Percentiles rank a stretch among this genome's conserved stretches.
Evolutionary conservation across 2,329 filamentous ascomycete species (phyloP).

Genomic region (Huntiella omanensis): DNA sequence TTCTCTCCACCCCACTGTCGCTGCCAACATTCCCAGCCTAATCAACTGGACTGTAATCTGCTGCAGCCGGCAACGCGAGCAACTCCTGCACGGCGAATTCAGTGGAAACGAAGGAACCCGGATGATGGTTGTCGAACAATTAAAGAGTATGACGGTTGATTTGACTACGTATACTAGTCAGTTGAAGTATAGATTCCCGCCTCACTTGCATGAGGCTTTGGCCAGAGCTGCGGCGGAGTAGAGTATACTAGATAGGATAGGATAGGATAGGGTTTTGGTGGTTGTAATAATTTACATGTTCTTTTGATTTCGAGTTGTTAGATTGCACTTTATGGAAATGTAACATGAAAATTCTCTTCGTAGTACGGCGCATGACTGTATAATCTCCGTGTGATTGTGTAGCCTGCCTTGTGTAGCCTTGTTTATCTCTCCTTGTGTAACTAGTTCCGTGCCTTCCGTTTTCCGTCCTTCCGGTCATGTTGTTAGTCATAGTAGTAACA

Average conservation of each 20-base stretch:
- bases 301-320: too few species aligned
- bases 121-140: constrained; percentile 45
- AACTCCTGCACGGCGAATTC: constrained; percentile 51
- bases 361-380: too few species aligned
- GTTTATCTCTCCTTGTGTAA: too few species aligned
- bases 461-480: too few species aligned
- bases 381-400: too few species aligned
- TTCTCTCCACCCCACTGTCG: constrained; percentile 57
- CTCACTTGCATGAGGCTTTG: constrained; percentile 71
- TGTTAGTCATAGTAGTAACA: background rate
- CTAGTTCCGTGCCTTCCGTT: too few species aligned
- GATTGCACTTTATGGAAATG: too few species aligned
- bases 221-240: constrained; percentile 60
- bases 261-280: background rate
- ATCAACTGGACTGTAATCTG: constrained; percentile 86
- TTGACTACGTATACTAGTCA: constrained; percentile 80
- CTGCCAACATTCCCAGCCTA: constrained; percentile 75
- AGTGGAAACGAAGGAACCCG: constrained; percentile 51
- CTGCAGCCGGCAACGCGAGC: constrained; percentile 60
- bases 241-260: background rate
- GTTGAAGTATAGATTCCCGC: constrained; percentile 76
- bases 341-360: too few species aligned
- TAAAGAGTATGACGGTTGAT: constrained; percentile 70
- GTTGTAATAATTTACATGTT: background rate
- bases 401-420: too few species aligned